Evolutionary conservation across 768 basidiomycete species (phyloP).

Genomic region (Amylocystis lapponica): DNA sequence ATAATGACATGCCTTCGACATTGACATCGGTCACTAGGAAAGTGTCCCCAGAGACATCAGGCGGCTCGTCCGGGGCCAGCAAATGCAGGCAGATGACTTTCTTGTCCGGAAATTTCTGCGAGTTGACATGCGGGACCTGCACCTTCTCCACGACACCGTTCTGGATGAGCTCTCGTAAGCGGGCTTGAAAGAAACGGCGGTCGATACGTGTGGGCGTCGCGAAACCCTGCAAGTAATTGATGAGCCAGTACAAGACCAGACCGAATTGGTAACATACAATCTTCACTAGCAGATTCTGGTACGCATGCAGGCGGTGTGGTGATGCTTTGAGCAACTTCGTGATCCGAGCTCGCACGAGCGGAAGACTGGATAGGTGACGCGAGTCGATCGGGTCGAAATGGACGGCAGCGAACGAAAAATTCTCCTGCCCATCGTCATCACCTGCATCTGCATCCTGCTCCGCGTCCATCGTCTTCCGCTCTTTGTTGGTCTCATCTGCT

Average conservation of each 20-base stretch:
- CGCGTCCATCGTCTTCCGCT: constrained; percentile 28
- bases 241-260: constrained; percentile 1
- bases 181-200: constrained; percentile 75
- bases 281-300: constrained; percentile 69
- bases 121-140: constrained; percentile 54
- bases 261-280: too few species aligned
- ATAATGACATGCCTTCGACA: constrained; percentile 8
- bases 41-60: background rate
- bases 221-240: constrained; percentile 54
- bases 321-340: constrained; percentile 67
- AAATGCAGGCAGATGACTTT: constrained; percentile 66
- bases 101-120: constrained; percentile 33
- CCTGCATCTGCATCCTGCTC: constrained; percentile 24
- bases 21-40: too few species aligned
- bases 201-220: constrained; percentile 67
- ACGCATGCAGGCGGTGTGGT: constrained; percentile 63
- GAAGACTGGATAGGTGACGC: constrained; percentile 70
- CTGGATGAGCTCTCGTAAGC: constrained; percentile 67
- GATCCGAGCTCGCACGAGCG: constrained; percentile 65
- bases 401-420: constrained; percentile 23
- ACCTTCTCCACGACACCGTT: constrained; percentile 74
- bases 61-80: constrained; percentile 33
- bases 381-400: constrained; percentile 72
- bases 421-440: constrained; percentile 18
- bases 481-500: constrained; percentile 34